Conservation (phyloP, 192 early-diverging fungal genomes). For the Fimicolochytrium jonesii region DNA sequence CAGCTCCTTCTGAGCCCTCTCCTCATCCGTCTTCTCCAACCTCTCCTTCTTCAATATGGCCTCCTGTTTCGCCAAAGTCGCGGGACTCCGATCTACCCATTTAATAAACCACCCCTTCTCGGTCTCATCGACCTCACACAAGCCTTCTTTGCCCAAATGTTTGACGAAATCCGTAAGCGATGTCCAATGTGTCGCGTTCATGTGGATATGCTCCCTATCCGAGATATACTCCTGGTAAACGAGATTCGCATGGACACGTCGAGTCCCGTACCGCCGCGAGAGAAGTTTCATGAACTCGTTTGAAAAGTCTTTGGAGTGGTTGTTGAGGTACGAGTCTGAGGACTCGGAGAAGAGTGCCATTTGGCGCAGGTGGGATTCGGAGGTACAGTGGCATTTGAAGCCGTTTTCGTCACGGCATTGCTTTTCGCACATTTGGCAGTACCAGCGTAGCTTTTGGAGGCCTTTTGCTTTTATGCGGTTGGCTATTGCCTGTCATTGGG, state of each 20-base stretch:
- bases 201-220: slow-evolving; percentile 88
- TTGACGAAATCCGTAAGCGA: slow-evolving; percentile 86
- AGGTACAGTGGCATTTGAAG: slow-evolving; percentile 88
- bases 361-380: slow-evolving; percentile 87
- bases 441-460: slow-evolving; percentile 82
- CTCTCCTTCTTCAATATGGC: slow-evolving; percentile 77
- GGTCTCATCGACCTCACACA: slow-evolving; percentile 82
- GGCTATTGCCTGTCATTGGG: slow-evolving; percentile 64
- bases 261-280: slow-evolving; percentile 72
- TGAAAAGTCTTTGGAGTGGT: slow-evolving; percentile 79
- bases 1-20: slow-evolving; percentile 71
- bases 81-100: slow-evolving; percentile 90
- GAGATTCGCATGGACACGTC: slow-evolving; percentile 83
- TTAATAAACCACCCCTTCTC: slow-evolving; percentile 84
- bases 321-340: slow-evolving; percentile 68
- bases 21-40: slow-evolving; percentile 79
- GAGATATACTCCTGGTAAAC: slow-evolving; percentile 97
- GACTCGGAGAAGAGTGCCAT: slow-evolving; percentile 84
- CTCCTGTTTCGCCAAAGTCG: slow-evolving; percentile 75
- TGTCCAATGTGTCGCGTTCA: slow-evolving; percentile 93
- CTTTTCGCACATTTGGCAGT: slow-evolving; percentile 89
- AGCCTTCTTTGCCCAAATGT: slow-evolving; percentile 78
- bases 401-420: slow-evolving; percentile 91
- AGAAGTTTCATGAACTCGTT: slow-evolving; percentile 79
- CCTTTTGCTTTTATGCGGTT: slow-evolving; percentile 93